Conservation (phyloP, 75 land plant species). For the Selaginella moellendorffii region DNA sequence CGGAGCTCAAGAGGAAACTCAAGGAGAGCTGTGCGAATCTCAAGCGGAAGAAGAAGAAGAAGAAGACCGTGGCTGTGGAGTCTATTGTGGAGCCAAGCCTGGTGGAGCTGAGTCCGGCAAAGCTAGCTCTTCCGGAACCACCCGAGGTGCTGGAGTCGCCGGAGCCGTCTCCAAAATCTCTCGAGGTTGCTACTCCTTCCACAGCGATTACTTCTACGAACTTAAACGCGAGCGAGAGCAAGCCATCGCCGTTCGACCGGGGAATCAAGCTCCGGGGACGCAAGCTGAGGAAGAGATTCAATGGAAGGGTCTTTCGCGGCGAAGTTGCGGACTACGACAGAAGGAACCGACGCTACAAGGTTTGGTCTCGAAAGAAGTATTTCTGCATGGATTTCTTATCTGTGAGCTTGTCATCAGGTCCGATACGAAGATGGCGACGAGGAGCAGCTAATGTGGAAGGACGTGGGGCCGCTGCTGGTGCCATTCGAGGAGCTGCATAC, state of each 20-base stretch:
- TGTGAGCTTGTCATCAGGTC: no score
- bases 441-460: background rate
- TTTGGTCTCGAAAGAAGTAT: background rate
- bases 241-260: background rate
- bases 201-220: no score
- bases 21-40: background rate
- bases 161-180: no score
- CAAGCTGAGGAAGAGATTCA: background rate
- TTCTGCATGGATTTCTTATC: no score
- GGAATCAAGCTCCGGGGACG: background rate
- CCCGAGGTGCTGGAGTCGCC: no score
- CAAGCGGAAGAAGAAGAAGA: background rate
- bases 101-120: no score
- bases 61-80: background rate
- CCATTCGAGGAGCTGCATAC: background rate
- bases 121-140: no score
- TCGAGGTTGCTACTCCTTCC: no score
- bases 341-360: background rate
- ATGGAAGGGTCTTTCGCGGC: background rate
- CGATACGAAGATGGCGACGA: background rate
- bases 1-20: background rate
- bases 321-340: background rate
- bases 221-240: background rate
- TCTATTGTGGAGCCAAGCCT: no score
- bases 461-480: background rate